Conservation (phyloP, 345 rosid species). For the Populus pruinosa region DNA sequence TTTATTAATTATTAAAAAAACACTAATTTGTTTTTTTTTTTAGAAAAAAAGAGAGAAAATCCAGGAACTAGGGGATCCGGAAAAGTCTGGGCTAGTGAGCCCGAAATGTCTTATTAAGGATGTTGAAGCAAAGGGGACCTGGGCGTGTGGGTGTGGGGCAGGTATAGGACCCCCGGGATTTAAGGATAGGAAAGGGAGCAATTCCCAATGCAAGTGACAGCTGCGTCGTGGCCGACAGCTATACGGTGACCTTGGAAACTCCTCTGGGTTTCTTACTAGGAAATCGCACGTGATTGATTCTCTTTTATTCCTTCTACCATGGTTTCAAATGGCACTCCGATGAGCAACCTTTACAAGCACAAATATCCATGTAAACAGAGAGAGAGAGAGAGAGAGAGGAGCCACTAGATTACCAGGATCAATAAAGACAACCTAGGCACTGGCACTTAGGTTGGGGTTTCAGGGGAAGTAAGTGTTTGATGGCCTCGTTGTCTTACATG, state of each 20-base stretch:
- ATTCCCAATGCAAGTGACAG: constrained; percentile 48
- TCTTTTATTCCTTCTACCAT: not conserved
- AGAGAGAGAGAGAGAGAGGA: not conserved
- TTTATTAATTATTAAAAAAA: too few relatives aligned
- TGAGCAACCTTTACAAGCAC: not conserved
- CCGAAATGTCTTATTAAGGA: too few relatives aligned
- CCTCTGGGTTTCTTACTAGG: not conserved
- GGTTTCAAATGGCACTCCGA: not conserved
- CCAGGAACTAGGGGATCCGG: too few relatives aligned
- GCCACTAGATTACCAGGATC: not conserved
- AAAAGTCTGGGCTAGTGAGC: too few relatives aligned
- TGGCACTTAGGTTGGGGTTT: not conserved
- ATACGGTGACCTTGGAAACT: constrained; percentile 6
- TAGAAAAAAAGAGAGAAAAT: too few relatives aligned
- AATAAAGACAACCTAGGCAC: not conserved
- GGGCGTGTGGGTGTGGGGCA: not conserved
- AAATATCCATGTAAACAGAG: not conserved
- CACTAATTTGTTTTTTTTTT: too few relatives aligned
- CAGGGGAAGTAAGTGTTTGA: not conserved
- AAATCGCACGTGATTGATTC: not conserved
- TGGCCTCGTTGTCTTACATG: not conserved
- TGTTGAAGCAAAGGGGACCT: not conserved
- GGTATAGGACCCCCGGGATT: constrained; percentile 33
- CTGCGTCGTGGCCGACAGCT: constrained; percentile 60
- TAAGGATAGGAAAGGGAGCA: constrained; percentile 32